Base-by-base conservation (phyloP, 768 basidiomycete genomes). In the Termitomyces sp. region DNA sequence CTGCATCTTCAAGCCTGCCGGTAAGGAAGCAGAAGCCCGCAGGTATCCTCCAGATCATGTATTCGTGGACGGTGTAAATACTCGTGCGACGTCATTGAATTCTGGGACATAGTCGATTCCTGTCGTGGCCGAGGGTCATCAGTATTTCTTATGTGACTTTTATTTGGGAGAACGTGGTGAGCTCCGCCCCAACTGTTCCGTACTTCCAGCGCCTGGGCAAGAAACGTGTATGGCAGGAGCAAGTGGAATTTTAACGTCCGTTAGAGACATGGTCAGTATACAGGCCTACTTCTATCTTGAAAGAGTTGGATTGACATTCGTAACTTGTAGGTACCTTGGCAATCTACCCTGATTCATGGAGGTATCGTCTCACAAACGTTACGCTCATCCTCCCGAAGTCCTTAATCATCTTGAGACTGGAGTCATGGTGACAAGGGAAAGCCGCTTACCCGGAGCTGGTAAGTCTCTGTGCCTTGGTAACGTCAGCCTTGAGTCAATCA, bases 151-250 rank as follows among this genome's bases (percentile, higher is more conserved):
- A n/a, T n/a, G 72, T 6, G 74, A 80, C 53, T 59, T 67, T 34
- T 66, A 63, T 49, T 31, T 27, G 1, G 49, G 70, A 50, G 13
- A 59, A 58, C 75, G 72, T 31, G 77, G 78, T 4, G 73, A 69
- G 6, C 60, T 66, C 1, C 67, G 66, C n/a, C 0, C 63, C 76
- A 4, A 74, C 72, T 7, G 67, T 77, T 3, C 78, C 77, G 0
- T 78, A 76, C 58, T 76, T 75, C 51, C 67, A 67, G 27, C 68
- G 75, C 6, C 73, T 74, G 0, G 77, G 77, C 3, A 71, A 77
- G 53, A 77, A 76, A 63, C 58, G 37, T 11, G 68, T 72, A 2
- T 76, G 75, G 75, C 77, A 4, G 78, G 77, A 4, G 75, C 78
- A 0, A 77, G 74, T 3, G 78, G 78, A 8, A 65, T 79, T 2